Evolutionary conservation across 257 asterid species (phyloP).

Genomic region (Leptodermis oblonga): DNA sequence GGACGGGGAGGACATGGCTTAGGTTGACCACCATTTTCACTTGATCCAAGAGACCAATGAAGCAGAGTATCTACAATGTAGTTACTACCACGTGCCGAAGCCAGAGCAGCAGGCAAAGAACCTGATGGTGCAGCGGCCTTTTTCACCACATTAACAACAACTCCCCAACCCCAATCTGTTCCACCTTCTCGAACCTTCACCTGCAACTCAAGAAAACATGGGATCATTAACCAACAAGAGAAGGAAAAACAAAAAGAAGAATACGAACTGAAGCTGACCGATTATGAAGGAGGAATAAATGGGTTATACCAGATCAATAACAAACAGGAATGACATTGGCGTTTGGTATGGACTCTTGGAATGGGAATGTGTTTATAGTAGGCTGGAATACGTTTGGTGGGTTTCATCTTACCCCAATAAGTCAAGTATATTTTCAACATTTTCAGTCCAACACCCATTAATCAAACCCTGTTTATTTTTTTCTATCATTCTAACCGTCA

Average conservation of each 20-base stretch:
- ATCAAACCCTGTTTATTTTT: no score
- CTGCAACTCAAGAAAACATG: slow-evolving; percentile 37
- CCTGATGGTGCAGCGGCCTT: slow-evolving; percentile 55
- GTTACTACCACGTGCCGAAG: slow-evolving; percentile 76
- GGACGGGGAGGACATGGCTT: slow-evolving; percentile 87
- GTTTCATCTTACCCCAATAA: no score
- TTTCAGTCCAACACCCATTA: no score
- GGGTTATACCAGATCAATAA: neutral
- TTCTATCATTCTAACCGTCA: no score
- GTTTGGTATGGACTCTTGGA: no score
- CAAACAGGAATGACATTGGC: neutral
- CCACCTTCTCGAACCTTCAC: slow-evolving; percentile 92
- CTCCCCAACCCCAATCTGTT: slow-evolving; percentile 99
- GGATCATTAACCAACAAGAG: slow-evolving; percentile 4
- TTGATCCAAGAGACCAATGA: slow-evolving; percentile 71
- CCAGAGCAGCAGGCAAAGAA: slow-evolving; percentile 84
- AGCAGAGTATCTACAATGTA: slow-evolving; percentile 88
- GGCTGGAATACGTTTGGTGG: no score
- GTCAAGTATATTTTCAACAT: no score
- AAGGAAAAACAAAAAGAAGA: neutral
- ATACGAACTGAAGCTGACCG: neutral
- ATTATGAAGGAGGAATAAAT: slow-evolving; percentile 1
- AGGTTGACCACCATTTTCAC: slow-evolving; percentile 72
- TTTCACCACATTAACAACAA: slow-evolving; percentile 91
- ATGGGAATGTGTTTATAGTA: no score